Evolutionary conservation across 2,329 filamentous ascomycete genomes (phyloP).

Genomic region (Didymella keratinophila): DNA sequence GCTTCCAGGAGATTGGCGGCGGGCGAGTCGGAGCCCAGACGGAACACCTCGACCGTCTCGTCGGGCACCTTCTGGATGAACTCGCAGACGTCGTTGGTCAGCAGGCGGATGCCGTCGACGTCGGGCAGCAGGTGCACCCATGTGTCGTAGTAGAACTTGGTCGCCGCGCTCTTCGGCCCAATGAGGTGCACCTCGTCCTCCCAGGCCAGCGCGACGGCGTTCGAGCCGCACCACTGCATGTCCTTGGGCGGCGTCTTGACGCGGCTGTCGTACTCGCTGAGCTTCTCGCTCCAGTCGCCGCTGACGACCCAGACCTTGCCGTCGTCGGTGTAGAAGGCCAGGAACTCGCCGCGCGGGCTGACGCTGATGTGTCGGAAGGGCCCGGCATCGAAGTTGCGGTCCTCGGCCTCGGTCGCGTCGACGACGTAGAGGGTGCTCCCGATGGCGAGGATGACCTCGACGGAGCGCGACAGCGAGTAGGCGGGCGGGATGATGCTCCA

Average conservation of each 20-base stretch:
- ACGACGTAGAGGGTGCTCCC: conserved; percentile 84
- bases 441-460: conserved; percentile 90
- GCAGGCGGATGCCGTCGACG: conserved; percentile 84
- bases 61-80: conserved; percentile 94
- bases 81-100: conserved; percentile 95
- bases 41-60: conserved; percentile 87
- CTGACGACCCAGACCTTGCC: conserved; percentile 91
- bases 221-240: conserved; percentile 95
- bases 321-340: conserved; percentile 84
- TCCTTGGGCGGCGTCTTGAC: conserved; percentile 86
- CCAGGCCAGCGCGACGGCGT: conserved; percentile 93
- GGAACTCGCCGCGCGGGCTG: conserved; percentile 88
- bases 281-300: conserved; percentile 89
- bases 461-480: conserved; percentile 87
- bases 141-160: conserved; percentile 86
- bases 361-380: conserved; percentile 91
- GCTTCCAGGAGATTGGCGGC: conserved; percentile 94
- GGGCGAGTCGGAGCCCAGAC: conserved; percentile 84
- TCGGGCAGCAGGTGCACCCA: conserved; percentile 89
- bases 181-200: conserved; percentile 97
- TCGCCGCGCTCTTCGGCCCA: conserved; percentile 79
- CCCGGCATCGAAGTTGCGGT: conserved; percentile 87
- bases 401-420: conserved; percentile 88
- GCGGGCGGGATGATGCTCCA: conserved; percentile 90
- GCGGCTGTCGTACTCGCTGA: conserved; percentile 90